phyloP scores from a whole-genome alignment of 768 basidiomycete genomes.

The Xanthoconium stramineum region DNA sequence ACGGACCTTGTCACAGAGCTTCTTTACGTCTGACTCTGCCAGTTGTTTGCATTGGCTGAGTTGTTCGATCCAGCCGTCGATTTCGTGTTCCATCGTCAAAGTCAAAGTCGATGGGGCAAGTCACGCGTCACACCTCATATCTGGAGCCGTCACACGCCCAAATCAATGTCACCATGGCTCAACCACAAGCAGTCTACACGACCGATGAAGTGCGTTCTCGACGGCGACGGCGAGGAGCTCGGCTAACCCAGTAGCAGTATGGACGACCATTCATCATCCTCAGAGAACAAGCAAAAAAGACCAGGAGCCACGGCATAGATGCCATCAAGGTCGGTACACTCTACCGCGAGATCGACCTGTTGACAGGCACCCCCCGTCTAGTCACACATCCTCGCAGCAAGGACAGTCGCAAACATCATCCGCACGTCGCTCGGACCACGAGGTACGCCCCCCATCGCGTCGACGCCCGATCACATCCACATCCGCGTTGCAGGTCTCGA shows the following conservation, averaged over 20 bases:
- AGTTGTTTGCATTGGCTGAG: constrained; percentile 97
- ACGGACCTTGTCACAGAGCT: constrained; percentile 94
- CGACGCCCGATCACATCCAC: constrained; percentile 10
- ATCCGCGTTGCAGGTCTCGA: constrained; percentile 65
- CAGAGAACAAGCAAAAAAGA: constrained; percentile 90
- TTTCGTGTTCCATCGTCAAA: constrained; percentile 57
- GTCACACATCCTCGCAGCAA: constrained; percentile 95
- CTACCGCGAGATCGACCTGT: not conserved
- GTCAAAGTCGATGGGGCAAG: constrained; percentile 3
- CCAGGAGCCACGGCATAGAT: constrained; percentile 85
- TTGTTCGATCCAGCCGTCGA: constrained; percentile 96
- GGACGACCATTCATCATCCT: constrained; percentile 98
- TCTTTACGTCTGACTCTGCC: constrained; percentile 92
- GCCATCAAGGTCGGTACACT: constrained; percentile 78
- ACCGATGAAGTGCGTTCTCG: constrained; percentile 70
- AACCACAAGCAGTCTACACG: constrained; percentile 73
- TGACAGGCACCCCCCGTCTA: constrained; percentile 28
- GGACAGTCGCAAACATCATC: constrained; percentile 91
- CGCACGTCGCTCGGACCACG: constrained; percentile 93
- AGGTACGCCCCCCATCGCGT: constrained; percentile 46
- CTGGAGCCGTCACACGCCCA: constrained; percentile 19
- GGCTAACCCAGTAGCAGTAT: constrained; percentile 49
- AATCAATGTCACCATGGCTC: constrained; percentile 33
- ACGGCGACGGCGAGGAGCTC: not conserved
- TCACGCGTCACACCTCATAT: constrained; percentile 30